Evolutionary conservation across 768 basidiomycete species (phyloP).

Genomic region (Leccinellum albellum): DNA sequence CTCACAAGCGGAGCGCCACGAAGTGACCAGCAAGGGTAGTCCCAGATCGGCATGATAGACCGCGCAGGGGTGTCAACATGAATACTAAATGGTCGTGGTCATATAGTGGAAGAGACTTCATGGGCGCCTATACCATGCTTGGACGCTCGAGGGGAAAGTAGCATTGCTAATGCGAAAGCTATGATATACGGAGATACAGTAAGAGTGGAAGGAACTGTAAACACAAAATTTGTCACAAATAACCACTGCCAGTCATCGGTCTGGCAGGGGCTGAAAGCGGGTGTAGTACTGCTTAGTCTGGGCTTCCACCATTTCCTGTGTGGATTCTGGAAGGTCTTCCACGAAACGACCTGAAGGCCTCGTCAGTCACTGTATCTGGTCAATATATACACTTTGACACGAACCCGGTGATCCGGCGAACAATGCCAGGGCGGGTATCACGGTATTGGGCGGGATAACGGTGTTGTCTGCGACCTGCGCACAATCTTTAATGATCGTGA

Average conservation of each 20-base stretch:
- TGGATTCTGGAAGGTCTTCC: slow-evolving; percentile 88
- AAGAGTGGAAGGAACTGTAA: not conserved
- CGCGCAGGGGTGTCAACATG: not conserved
- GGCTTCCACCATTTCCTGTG: slow-evolving; percentile 86
- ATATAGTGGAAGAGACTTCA: not conserved
- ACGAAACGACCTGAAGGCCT: slow-evolving; percentile 61
- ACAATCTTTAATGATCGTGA: slow-evolving; percentile 95
- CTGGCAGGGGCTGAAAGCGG: slow-evolving; percentile 63
- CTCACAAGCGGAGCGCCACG: not conserved
- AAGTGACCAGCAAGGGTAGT: not conserved
- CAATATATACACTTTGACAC: slow-evolving; percentile 12
- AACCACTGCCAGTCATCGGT: slow-evolving; percentile 26
- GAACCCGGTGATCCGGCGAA: slow-evolving; percentile 89
- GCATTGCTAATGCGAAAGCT: not conserved
- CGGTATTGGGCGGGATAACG: slow-evolving; percentile 86
- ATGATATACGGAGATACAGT: slow-evolving; percentile 5
- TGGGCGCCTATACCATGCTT: not conserved
- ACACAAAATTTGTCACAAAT: not conserved
- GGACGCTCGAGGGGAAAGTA: not conserved
- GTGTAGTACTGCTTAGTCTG: slow-evolving; percentile 83
- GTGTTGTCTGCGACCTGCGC: slow-evolving; percentile 87
- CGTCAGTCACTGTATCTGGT: slow-evolving; percentile 1
- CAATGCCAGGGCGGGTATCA: slow-evolving; percentile 81
- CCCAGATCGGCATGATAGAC: not conserved
- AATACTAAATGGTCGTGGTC: not conserved